Evolutionary conservation across 2,329 filamentous ascomycete genomes (phyloP).

Genomic region (Colletotrichum sp.): DNA sequence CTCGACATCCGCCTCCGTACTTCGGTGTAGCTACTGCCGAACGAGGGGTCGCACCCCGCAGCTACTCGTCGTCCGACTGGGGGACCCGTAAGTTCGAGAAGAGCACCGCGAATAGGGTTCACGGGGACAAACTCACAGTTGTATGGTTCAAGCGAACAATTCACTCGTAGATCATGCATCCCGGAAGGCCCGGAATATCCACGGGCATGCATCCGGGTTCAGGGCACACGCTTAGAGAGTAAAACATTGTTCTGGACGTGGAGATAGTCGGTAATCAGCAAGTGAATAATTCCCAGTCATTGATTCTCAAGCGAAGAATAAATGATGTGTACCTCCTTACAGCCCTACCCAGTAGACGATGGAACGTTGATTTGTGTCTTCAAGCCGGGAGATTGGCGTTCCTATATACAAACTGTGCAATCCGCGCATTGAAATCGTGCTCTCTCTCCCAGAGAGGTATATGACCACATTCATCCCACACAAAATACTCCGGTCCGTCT

Average conservation of each 20-base stretch:
- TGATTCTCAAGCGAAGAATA: not conserved
- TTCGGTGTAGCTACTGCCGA: not conserved
- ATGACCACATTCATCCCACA: not conserved
- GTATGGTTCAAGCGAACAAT: not conserved
- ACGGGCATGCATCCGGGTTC: not conserved
- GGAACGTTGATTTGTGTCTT: not conserved
- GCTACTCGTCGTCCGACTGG: not conserved
- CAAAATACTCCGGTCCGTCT: not conserved
- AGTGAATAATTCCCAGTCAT: not conserved
- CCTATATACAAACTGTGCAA: not conserved
- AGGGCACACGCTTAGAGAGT: not conserved
- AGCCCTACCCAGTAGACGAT: not conserved
- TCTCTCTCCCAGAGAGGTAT: not conserved
- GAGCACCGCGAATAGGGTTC: not conserved
- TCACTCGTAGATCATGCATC: not conserved
- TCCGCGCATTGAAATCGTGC: not conserved
- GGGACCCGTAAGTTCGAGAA: not conserved
- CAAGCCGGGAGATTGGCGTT: not conserved
- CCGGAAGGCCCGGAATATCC: not conserved
- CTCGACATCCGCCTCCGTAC: not conserved
- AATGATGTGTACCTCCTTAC: not conserved
- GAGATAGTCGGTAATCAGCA: not conserved
- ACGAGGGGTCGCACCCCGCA: not conserved
- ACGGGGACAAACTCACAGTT: not conserved
- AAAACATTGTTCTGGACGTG: not conserved